Percentiles rank a stretch among this genome's conserved stretches.
Conservation (phyloP, 768 basidiomycete species). For the Podaxis pistillaris region DNA sequence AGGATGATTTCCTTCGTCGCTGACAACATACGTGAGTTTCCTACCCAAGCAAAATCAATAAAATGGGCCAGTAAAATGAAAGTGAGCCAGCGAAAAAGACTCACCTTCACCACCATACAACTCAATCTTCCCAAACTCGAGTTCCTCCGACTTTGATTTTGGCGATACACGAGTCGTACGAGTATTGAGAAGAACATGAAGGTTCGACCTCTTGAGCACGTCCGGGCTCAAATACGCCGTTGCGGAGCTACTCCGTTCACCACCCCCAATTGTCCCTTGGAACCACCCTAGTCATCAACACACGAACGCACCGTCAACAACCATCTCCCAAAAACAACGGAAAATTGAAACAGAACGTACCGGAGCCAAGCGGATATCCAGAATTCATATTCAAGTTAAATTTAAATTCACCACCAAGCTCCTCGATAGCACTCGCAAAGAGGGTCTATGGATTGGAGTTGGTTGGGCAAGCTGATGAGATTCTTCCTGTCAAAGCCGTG, state of each 20-base stretch:
- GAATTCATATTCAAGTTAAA: constrained; percentile 28
- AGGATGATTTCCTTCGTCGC: neutral
- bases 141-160: neutral
- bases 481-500: constrained; percentile 34
- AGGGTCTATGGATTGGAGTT: constrained; percentile 26
- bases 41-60: no score
- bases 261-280: constrained; percentile 25
- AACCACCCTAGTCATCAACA: constrained; percentile 16
- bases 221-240: constrained; percentile 26
- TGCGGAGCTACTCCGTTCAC: constrained; percentile 29
- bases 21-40: neutral
- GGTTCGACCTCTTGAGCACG: constrained; percentile 19
- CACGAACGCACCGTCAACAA: neutral
- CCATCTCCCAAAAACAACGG: no score
- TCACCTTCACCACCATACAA: no score
- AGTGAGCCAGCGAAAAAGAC: no score
- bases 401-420: constrained; percentile 26
- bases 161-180: neutral
- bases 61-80: no score
- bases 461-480: constrained; percentile 32
- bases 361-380: constrained; percentile 29
- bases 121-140: neutral
- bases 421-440: constrained; percentile 28
- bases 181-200: neutral
- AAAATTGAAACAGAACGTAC: constrained; percentile 17